phyloP scores from a whole-genome alignment of 2,329 filamentous ascomycete genomes.

The Colletotrichum endophyticum region DNA sequence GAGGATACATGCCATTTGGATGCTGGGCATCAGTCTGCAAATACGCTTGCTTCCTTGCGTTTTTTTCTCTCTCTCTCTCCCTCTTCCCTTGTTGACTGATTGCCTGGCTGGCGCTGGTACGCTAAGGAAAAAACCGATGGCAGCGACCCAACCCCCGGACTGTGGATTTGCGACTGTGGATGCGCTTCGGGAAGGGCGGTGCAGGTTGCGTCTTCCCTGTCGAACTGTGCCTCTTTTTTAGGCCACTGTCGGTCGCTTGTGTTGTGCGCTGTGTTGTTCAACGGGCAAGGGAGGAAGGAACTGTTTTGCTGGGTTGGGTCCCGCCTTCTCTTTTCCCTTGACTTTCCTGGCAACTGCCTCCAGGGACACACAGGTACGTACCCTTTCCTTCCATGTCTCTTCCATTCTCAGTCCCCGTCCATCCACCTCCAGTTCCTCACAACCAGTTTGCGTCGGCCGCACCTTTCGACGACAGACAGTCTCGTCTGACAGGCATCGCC shows the following conservation, averaged over 20 bases:
- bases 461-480: background rate
- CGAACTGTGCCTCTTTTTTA: background rate
- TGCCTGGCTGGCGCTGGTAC: background rate
- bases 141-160: background rate
- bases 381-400: background rate
- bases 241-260: background rate
- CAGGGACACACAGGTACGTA: background rate
- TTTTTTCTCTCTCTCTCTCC: background rate
- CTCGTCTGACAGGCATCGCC: background rate
- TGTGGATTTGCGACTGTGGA: background rate
- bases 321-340: background rate
- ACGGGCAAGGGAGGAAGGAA: background rate
- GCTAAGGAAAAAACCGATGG: background rate
- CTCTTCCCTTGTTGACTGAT: background rate
- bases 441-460: background rate
- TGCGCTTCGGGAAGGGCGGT: conserved; percentile 8
- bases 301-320: background rate
- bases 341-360: background rate
- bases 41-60: background rate
- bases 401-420: background rate
- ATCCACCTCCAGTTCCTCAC: background rate
- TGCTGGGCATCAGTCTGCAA: background rate
- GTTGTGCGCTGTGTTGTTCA: background rate
- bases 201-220: background rate
- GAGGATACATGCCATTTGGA: background rate